Conservation (phyloP, 192 early-diverging fungal species). For the Podila horticola region DNA sequence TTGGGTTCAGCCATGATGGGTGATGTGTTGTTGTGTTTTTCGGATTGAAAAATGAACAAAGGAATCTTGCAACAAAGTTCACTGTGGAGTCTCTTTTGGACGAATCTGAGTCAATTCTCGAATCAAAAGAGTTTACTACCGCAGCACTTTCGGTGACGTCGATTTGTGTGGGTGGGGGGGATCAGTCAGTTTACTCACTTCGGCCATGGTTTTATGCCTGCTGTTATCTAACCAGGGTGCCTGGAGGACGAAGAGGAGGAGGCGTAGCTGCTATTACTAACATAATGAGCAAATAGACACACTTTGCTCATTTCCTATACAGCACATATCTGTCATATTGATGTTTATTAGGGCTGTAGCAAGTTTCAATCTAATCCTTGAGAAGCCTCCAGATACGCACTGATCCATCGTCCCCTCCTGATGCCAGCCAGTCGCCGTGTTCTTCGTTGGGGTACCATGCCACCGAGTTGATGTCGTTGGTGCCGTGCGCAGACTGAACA, state of each 20-base stretch:
- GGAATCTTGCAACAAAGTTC: too few relatives aligned
- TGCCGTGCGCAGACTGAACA: conserved; percentile 80
- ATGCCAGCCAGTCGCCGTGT: conserved; percentile 77
- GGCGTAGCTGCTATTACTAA: too few relatives aligned
- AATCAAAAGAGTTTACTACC: too few relatives aligned
- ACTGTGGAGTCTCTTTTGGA: too few relatives aligned
- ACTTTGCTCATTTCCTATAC: neutral
- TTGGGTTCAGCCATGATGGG: conserved; percentile 47
- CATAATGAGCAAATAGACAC: too few relatives aligned
- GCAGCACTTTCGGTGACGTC: too few relatives aligned
- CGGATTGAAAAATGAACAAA: neutral
- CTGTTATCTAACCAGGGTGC: too few relatives aligned
- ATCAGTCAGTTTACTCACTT: too few relatives aligned
- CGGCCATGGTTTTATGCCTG: too few relatives aligned
- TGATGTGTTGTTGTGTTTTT: conserved; percentile 10
- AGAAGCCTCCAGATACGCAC: conserved; percentile 84
- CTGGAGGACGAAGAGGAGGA: too few relatives aligned
- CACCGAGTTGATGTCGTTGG: conserved; percentile 91
- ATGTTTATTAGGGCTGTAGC: neutral
- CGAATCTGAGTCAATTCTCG: too few relatives aligned
- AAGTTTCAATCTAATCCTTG: conserved; percentile 5
- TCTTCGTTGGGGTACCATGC: conserved; percentile 80
- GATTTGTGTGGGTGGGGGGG: too few relatives aligned
- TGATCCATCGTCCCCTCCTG: conserved; percentile 91
- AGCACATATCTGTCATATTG: neutral